Base-by-base conservation (phyloP, 78 protist species). In the Chrysochromulina parva region DNA sequence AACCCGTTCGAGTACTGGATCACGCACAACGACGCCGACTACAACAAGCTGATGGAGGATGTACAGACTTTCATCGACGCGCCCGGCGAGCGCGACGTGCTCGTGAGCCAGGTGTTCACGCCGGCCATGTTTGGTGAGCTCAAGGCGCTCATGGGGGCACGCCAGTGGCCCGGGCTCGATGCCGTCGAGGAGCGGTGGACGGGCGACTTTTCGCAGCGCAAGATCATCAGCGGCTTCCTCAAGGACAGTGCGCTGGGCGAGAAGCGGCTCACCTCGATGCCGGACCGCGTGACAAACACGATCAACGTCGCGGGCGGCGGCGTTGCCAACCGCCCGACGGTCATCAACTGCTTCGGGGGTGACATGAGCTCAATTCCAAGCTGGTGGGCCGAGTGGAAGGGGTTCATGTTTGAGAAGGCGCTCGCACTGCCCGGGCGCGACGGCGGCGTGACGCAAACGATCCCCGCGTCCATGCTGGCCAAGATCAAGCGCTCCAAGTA, bases 291-390 rank as follows among this genome's bases (percentile, higher is more conserved):
- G 10, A 85, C 89, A 19, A 85, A 85, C 89, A 85, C 89, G 17
- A 60, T 85, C 50, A 54, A 85, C 48, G 6, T 24, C 22, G n/a
- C n/a, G 20, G 71, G 20, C 69, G 28, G 89, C 69, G 58, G 71
- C 26, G 47, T 60, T 47, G 48, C 24, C 17, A 2, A 47, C 52
- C 90, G 93, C 2, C 93, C 93, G 26, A 74, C 93, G 0, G 90
- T 85, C 20, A 86, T 86, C 93, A 91, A 91, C 78, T 85, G 88
- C 87, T 91, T 80, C 71, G 74, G 28, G 58, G 90, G 90, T 9
- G 26, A 38, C 52, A 9, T 91, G 50, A 78, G 26, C 14, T 20
- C 14, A 26, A 13, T 3, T 48, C 13, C 7, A 0, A 38, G 7
- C 2, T 91, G 93, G 93, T 91, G 93, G 93, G 48, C 24, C 1